phyloP scores from a whole-genome alignment of 2,329 filamentous ascomycete species.

The Helotiales sp. region DNA sequence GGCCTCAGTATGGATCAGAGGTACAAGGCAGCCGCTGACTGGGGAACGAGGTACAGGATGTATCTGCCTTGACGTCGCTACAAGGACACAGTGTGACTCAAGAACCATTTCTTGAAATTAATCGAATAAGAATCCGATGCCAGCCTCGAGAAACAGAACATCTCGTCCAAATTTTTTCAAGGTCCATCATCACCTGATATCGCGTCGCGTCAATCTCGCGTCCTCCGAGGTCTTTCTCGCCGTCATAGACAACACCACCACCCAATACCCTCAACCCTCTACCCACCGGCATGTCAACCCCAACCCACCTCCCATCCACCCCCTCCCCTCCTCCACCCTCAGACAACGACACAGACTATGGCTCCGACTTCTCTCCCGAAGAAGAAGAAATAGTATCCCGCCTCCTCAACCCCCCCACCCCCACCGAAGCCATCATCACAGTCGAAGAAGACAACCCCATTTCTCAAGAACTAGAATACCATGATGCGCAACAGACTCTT shows the following conservation, averaged over 20 bases:
- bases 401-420: conserved; percentile 43
- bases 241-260: not conserved
- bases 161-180: no score
- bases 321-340: not conserved
- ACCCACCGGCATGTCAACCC: conserved; percentile 26
- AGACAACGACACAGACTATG: conserved; percentile 55
- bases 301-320: conserved; percentile 20
- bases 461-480: conserved; percentile 33
- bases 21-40: not conserved
- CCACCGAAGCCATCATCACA: conserved; percentile 45
- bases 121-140: not conserved
- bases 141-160: no score
- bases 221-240: not conserved
- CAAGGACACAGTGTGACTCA: not conserved
- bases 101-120: not conserved
- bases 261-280: not conserved
- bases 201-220: not conserved
- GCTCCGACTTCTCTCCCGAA: conserved; percentile 59
- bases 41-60: not conserved
- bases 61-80: not conserved
- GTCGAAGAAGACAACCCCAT: conserved; percentile 31
- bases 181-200: not conserved
- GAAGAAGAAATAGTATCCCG: conserved; percentile 54
- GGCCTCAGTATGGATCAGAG: no score
- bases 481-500: conserved; percentile 34